phyloP scores from a whole-genome alignment of 805 yeast species.

The Diddensiella caesifluorescens region DNA sequence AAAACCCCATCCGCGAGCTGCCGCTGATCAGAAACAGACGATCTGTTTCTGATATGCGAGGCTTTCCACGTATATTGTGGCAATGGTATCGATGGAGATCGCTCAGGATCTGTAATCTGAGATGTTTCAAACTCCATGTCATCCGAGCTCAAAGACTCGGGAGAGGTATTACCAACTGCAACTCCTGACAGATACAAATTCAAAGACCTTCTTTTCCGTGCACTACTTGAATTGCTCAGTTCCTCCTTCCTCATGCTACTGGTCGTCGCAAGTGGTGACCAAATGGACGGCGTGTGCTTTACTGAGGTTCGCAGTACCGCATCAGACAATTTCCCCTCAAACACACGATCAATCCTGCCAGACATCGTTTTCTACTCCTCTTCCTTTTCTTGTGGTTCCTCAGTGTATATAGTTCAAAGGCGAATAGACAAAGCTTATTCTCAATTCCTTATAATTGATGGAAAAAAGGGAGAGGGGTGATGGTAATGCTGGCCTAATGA shows the following conservation, averaged over 20 bases:
- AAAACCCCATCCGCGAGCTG: not conserved
- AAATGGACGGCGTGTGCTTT: too few species aligned
- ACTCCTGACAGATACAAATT: constrained; percentile 11
- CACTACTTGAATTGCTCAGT: not conserved
- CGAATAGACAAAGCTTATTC: too few species aligned
- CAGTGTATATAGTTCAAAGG: too few species aligned
- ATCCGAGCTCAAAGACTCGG: not conserved
- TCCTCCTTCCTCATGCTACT: not conserved
- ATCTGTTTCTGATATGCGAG: not conserved
- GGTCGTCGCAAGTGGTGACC: not conserved
- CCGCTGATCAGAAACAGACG: too few species aligned
- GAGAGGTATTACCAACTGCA: not conserved
- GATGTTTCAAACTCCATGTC: constrained; percentile 3
- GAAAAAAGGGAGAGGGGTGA: too few species aligned
- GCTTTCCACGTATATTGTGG: not conserved
- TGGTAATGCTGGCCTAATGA: too few species aligned
- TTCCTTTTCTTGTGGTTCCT: too few species aligned
- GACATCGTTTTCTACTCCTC: too few species aligned
- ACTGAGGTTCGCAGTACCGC: too few species aligned
- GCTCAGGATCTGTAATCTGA: not conserved
- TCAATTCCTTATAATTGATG: too few species aligned
- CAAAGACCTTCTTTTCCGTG: constrained; percentile 20
- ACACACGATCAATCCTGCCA: too few species aligned
- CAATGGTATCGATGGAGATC: constrained; percentile 1
- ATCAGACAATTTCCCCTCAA: too few species aligned